phyloP scores from a whole-genome alignment of 2,329 filamentous ascomycete species.

The Nemania diffusa region DNA sequence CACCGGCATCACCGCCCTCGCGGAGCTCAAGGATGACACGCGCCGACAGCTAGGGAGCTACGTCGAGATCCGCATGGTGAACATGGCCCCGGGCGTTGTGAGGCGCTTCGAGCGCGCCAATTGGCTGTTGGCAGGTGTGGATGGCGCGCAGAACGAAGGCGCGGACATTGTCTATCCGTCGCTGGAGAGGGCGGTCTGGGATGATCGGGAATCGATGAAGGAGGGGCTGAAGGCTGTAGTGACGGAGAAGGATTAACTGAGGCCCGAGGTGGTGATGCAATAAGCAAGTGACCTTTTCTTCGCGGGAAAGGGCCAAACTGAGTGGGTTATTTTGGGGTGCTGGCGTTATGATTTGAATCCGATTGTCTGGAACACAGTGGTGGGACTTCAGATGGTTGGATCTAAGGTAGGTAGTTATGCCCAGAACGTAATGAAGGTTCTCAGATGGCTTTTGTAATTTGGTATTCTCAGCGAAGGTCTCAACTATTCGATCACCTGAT shows the following conservation, averaged over 20 bases:
- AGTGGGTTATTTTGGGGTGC: conserved; percentile 1
- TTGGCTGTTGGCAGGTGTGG: conserved; percentile 44
- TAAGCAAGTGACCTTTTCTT: not conserved
- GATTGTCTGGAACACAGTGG: not conserved
- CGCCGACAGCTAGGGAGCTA: conserved; percentile 43
- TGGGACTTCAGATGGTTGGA: not conserved
- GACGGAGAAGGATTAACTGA: conserved; percentile 43
- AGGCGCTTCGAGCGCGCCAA: conserved; percentile 44
- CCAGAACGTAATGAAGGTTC: not conserved
- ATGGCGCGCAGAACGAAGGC: conserved; percentile 37
- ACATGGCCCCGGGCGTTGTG: conserved; percentile 39
- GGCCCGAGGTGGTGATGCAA: not conserved
- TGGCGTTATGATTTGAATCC: not conserved
- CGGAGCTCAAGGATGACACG: conserved; percentile 48
- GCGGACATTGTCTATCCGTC: conserved; percentile 46
- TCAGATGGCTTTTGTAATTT: not conserved
- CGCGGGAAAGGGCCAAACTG: conserved; percentile 2
- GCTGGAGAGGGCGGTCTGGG: conserved; percentile 46
- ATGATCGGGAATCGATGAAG: conserved; percentile 46
- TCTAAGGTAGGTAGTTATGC: not conserved
- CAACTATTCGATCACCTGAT: not conserved
- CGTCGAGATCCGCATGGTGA: conserved; percentile 47
- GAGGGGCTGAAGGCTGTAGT: conserved; percentile 45
- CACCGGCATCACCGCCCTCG: conserved; percentile 47
- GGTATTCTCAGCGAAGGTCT: not conserved